Evolutionary conservation across 352 stramenopile genomes (phyloP), one percentile per base, ranked within the genome.

Genomic region (Stephanocyclus meneghinianus): DNA sequence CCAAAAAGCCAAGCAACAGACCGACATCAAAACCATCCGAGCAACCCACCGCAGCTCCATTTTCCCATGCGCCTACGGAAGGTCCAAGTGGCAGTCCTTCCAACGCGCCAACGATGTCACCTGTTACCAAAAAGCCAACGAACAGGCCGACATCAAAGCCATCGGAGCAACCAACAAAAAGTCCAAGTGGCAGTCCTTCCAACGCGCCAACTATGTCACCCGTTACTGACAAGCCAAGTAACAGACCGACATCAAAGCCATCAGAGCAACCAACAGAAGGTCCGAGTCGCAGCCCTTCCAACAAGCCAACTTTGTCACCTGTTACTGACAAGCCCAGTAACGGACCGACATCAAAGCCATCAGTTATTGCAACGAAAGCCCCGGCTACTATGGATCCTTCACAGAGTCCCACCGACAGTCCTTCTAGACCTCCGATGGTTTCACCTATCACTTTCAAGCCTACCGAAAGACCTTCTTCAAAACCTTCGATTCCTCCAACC

Each of bases 241-340:
- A 60, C 8, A 60, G 8, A 29, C 56, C 56, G 11, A 64, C 13
- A 15, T 45, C 26, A 15, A 60, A 60, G 51, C 51, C 51, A 60
- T 60, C 51, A 60, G 26, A 10, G 2, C 9, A 35, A 32, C 51
- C 29, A 45, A 63, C 55, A n/a, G 29, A 26, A 32, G 29, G 10
- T 21, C 59, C 59, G 32, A 67, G 35, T 53, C 7, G 50, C n/a
- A 44, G 16, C 56, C 61, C 61, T 21, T 55, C 61, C 21, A 69
- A 15, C 50, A 2, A 4, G 32, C 56, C 56, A n/a, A 37, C 51
- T 8, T 5, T 30, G 15, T 16, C 16, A 60, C 51, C 51, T 21
- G 18, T 55, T 7, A 60, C 51, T 30, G 30, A 60, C 21, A 63
- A 63, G 26, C 55, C 55, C 9, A 47, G 21, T 44, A 45, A 63